A percentile compares a stretch with the other conserved stretches of the same genome.
Conservation (phyloP, 305 asterid species). For the Solanum hybrid region DNA sequence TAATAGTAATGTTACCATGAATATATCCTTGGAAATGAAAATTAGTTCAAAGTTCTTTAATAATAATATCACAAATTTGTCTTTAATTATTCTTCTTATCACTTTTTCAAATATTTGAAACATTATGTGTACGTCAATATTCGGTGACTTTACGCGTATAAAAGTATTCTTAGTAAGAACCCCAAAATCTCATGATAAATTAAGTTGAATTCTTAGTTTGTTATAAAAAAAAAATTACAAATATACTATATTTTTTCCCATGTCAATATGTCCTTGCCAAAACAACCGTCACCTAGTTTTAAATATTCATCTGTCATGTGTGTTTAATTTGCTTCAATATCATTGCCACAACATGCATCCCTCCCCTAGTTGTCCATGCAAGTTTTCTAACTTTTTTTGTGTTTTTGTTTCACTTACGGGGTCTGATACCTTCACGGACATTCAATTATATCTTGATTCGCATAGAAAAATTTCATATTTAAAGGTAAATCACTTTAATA, state of each 20-base stretch:
- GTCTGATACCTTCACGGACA: fast-evolving
- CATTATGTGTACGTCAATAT: background rate
- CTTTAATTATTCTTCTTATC: background rate
- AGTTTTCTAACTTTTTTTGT: background rate
- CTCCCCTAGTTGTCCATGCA: background rate
- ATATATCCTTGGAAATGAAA: background rate
- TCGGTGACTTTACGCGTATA: background rate
- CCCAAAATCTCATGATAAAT: background rate
- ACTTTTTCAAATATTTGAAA: background rate
- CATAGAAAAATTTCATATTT: fast-evolving
- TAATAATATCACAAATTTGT: background rate
- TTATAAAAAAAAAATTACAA: background rate
- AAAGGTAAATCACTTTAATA: background rate
- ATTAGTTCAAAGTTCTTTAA: background rate
- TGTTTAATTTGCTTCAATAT: background rate
- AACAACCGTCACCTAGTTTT: background rate
- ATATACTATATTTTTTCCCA: background rate
- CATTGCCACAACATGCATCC: background rate
- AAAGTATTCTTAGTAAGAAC: background rate
- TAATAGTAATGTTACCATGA: background rate
- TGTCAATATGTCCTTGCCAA: background rate
- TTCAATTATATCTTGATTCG: background rate
- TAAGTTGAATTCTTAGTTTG: background rate
- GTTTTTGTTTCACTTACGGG: background rate
- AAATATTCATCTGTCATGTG: background rate